These are phyloP conservation scores for Pseudohyphozyma bogoriensis DNA, from an alignment of 768 basidiomycete genomes.

Conservation along the genomic window DNA sequence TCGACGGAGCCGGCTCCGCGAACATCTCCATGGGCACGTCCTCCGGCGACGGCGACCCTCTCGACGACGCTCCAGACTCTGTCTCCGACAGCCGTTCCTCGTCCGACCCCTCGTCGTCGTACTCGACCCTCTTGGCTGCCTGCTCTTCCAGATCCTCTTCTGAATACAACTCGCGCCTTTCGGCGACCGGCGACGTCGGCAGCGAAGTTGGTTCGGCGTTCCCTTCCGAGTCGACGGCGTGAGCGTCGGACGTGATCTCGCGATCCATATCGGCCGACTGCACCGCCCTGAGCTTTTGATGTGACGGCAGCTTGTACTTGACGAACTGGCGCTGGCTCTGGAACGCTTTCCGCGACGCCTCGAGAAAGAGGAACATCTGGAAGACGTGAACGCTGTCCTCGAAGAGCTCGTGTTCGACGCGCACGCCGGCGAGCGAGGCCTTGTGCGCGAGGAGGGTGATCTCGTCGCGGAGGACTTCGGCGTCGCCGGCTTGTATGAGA, in stretches of 20 bases:
- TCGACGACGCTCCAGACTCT: too few species aligned
- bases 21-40: too few species aligned
- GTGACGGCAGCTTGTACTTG: constrained; percentile 26
- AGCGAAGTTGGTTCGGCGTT: constrained; percentile 16
- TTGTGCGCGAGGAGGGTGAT: constrained; percentile 86
- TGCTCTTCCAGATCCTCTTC: too few species aligned
- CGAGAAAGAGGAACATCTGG: constrained; percentile 34
- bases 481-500: constrained; percentile 83
- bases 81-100: not conserved
- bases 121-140: not conserved
- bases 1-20: too few species aligned
- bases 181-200: constrained; percentile 7
- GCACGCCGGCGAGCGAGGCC: constrained; percentile 72
- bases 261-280: constrained; percentile 21
- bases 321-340: constrained; percentile 30
- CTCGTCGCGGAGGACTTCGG: constrained; percentile 84
- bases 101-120: constrained; percentile 1
- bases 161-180: too few species aligned
- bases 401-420: constrained; percentile 68
- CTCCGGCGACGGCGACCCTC: too few species aligned
- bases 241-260: constrained; percentile 21
- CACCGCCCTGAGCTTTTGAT: constrained; percentile 5
- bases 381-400: constrained; percentile 55
- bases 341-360: constrained; percentile 32
- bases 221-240: constrained; percentile 21